Evolutionary conservation across 108 stramenopile species (phyloP).

Genomic region (Nitzschia inconspicua): DNA sequence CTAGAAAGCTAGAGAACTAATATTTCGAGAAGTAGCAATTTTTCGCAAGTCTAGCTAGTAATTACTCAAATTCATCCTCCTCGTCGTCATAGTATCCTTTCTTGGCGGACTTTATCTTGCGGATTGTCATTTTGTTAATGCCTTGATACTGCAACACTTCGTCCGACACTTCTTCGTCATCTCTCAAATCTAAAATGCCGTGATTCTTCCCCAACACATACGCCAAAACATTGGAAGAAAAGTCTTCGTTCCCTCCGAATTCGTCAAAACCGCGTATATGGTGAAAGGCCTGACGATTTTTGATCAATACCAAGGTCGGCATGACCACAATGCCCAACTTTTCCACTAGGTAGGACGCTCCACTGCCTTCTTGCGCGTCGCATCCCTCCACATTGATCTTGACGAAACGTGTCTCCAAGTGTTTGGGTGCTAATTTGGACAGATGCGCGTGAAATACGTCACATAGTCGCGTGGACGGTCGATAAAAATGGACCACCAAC

Average conservation of each 20-base stretch:
- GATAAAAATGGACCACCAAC: conserved; percentile 96
- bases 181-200: conserved; percentile 22
- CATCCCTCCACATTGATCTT: conserved; percentile 96
- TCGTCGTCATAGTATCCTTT: conserved; percentile 15
- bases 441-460: conserved; percentile 92
- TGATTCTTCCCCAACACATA: conserved; percentile 69
- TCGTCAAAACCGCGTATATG: conserved; percentile 96
- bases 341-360: conserved; percentile 90
- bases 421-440: conserved; percentile 74
- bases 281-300: conserved; percentile 91
- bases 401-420: conserved; percentile 94
- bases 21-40: not conserved
- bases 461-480: conserved; percentile 87
- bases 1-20: too few relatives aligned
- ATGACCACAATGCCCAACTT: conserved; percentile 90
- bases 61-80: conserved; percentile 32
- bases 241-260: conserved; percentile 93
- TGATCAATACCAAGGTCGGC: conserved; percentile 94
- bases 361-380: conserved; percentile 60
- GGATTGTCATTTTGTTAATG: conserved; percentile 22
- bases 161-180: conserved; percentile 32
- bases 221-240: conserved; percentile 78
- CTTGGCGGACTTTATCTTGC: conserved; percentile 25
- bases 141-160: conserved; percentile 25
- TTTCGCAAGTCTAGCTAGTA: not conserved